phyloP scores from a whole-genome alignment of 1,139 yeast genomes.

The Pichia sp. region DNA sequence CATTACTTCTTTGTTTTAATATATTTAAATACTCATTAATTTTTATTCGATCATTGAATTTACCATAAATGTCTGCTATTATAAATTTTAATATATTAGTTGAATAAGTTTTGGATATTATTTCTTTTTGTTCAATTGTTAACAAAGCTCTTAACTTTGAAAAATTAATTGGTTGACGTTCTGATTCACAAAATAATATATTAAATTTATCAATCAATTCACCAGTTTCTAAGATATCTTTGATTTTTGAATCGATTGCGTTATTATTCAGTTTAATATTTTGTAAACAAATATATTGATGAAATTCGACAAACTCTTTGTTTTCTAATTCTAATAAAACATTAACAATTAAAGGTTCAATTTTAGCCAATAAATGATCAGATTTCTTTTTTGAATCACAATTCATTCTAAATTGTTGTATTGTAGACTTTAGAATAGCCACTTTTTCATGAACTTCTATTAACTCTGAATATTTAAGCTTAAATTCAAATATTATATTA shows the following conservation, averaged over 20 bases:
- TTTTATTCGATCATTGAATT: constrained; percentile 2
- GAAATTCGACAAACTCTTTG: constrained; percentile 1
- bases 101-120: constrained; percentile 2
- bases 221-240: background rate
- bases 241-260: background rate
- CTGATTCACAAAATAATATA: background rate
- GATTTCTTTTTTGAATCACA: background rate
- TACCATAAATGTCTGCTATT: constrained; percentile 1
- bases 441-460: background rate
- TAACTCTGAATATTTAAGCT: background rate
- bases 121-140: background rate
- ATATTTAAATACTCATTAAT: constrained; percentile 5
- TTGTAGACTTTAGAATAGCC: background rate
- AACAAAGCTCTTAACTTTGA: background rate
- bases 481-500: background rate
- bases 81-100: background rate
- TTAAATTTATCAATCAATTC: background rate
- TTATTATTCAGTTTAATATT: background rate
- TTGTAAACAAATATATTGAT: background rate
- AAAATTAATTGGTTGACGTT: background rate
- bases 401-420: background rate
- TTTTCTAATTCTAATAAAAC: background rate
- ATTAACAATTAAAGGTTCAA: background rate
- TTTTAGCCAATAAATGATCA: background rate
- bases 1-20: background rate